phyloP scores from a whole-genome alignment of 345 rosid species.

The Boechera stricta region DNA sequence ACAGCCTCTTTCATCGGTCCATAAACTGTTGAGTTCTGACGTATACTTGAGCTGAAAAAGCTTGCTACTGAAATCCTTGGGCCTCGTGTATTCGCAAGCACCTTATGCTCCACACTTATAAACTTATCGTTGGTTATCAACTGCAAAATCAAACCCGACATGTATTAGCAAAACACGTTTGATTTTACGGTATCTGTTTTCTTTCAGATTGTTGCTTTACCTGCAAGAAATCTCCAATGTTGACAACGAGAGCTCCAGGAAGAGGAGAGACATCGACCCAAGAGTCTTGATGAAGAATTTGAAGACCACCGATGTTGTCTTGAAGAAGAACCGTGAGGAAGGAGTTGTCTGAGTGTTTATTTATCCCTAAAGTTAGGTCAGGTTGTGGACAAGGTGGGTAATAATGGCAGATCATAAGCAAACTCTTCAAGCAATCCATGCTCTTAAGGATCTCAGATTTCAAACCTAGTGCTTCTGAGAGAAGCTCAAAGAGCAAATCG shows the following conservation, averaged over 20 bases:
- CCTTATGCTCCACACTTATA: conserved; percentile 50
- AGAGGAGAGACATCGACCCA: conserved; percentile 20
- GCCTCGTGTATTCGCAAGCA: conserved; percentile 39
- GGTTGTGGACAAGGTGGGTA: conserved; percentile 54
- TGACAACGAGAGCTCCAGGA: conserved; percentile 9
- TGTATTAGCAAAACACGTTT: no score
- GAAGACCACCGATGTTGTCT: no score
- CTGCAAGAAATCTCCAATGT: conserved; percentile 28
- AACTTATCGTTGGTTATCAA: conserved; percentile 53
- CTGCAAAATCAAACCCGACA: no score
- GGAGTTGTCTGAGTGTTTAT: conserved; percentile 37
- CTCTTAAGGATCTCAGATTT: no score
- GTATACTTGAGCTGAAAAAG: conserved; percentile 19
- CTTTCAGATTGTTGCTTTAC: background rate
- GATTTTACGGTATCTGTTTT: conserved; percentile 21
- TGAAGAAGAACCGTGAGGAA: conserved; percentile 38
- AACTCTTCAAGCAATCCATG: no score
- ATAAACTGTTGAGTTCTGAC: no score
- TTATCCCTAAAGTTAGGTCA: conserved; percentile 47
- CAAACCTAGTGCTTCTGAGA: no score
- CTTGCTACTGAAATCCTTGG: conserved; percentile 54
- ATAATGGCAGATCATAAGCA: conserved; percentile 44
- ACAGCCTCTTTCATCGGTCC: no score
- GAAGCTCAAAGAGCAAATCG: no score
- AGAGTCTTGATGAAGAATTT: conserved; percentile 32